phyloP scores from a whole-genome alignment of 495 filamentous ascomycete genomes.

The Trichodelitschia bisporula region DNA sequence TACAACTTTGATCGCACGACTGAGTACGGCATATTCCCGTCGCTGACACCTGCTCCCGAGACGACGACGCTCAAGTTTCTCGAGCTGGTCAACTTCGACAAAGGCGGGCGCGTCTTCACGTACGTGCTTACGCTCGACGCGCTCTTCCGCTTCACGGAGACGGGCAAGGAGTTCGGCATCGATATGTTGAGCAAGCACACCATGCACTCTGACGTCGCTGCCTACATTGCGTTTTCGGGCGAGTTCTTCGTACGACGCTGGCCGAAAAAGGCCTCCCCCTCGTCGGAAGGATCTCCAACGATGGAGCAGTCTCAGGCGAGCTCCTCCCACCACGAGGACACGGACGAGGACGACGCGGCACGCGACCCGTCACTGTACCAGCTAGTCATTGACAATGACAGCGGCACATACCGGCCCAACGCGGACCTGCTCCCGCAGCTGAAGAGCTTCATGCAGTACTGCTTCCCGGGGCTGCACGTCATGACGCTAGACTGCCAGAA shows the following conservation, averaged over 20 bases:
- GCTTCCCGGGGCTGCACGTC: slow-evolving; percentile 52
- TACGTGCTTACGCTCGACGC: slow-evolving; percentile 80
- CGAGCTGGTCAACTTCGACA: slow-evolving; percentile 62
- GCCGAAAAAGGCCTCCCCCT: slow-evolving; percentile 5
- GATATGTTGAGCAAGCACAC: slow-evolving; percentile 83
- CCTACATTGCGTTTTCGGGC: slow-evolving; percentile 73
- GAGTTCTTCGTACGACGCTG: slow-evolving; percentile 71
- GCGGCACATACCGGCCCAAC: slow-evolving; percentile 77
- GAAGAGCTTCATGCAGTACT: slow-evolving; percentile 36
- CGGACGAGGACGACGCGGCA: slow-evolving; percentile 18
- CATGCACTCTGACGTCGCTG: slow-evolving; percentile 77
- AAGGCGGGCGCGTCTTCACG: slow-evolving; percentile 69
- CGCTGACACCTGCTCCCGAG: slow-evolving; percentile 20
- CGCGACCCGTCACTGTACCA: slow-evolving; percentile 46
- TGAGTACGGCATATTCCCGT: slow-evolving; percentile 36
- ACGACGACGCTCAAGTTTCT: slow-evolving; percentile 58
- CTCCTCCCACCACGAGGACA: slow-evolving; percentile 14
- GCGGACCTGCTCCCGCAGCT: slow-evolving; percentile 44
- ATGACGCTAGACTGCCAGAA: slow-evolving; percentile 37
- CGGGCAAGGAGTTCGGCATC: slow-evolving; percentile 81
- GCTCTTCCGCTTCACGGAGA: slow-evolving; percentile 74
- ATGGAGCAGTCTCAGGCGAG: slow-evolving; percentile 7
- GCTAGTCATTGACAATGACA: slow-evolving; percentile 85
- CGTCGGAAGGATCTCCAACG: too few relatives aligned
- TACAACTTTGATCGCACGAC: slow-evolving; percentile 69